Evolutionary conservation across 108 stramenopile genomes (phyloP).

Genomic region (Cyclotella baltica): DNA sequence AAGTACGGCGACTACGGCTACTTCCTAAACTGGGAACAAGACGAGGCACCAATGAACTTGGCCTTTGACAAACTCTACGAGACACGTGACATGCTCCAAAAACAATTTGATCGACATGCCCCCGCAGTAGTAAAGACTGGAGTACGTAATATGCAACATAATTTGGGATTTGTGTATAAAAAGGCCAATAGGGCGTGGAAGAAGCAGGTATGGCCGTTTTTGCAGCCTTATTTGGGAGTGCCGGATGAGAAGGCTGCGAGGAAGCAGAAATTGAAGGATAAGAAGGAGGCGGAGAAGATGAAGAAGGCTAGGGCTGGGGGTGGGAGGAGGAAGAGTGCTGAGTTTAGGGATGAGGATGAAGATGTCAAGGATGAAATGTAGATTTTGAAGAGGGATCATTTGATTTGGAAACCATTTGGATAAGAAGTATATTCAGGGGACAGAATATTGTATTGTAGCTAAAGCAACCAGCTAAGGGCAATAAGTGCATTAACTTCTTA

Average conservation of each 20-base stretch:
- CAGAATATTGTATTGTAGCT: too few relatives aligned
- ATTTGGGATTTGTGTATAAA: slow-evolving; percentile 73
- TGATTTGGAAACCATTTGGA: too few relatives aligned
- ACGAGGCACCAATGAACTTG: slow-evolving; percentile 80
- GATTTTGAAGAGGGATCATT: neutral
- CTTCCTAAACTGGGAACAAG: slow-evolving; percentile 91
- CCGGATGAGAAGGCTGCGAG: slow-evolving; percentile 73
- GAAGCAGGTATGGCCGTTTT: slow-evolving; percentile 80
- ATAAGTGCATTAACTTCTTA: too few relatives aligned
- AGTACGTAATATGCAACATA: slow-evolving; percentile 81
- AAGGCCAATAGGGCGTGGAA: slow-evolving; percentile 74
- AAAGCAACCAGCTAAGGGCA: neutral
- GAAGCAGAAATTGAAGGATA: slow-evolving; percentile 84
- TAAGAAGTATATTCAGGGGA: too few relatives aligned
- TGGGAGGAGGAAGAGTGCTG: slow-evolving; percentile 69
- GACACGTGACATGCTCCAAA: slow-evolving; percentile 57
- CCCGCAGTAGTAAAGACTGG: slow-evolving; percentile 76
- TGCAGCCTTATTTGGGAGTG: slow-evolving; percentile 86
- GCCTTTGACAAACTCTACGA: slow-evolving; percentile 78
- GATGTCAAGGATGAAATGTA: slow-evolving; percentile 20
- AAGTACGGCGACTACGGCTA: slow-evolving; percentile 94
- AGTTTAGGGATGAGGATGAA: slow-evolving; percentile 88
- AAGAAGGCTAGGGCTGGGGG: slow-evolving; percentile 51
- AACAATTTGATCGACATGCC: slow-evolving; percentile 76
- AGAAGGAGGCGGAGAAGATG: slow-evolving; percentile 64